Percentiles rank a stretch among this genome's conserved stretches.
phyloP scores from a whole-genome alignment of 257 asterid species.

The Marsdenia floribunda region DNA sequence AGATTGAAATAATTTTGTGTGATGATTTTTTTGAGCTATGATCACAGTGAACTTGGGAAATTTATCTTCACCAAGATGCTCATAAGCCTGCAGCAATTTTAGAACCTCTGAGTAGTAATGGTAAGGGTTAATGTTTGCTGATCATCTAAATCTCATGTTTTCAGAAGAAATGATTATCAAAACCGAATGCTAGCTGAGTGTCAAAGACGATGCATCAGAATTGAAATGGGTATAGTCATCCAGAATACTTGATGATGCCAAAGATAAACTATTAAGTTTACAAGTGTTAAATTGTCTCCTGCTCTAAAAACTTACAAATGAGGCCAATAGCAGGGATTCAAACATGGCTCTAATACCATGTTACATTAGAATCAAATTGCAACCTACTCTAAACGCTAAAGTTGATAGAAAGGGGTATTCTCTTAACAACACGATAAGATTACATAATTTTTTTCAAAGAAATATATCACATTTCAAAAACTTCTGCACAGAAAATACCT shows the following conservation, averaged over 20 bases:
- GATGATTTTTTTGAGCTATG: conserved; percentile 89
- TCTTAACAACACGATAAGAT: background rate
- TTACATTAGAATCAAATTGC: too few species aligned
- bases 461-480: background rate
- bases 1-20: conserved; percentile 73
- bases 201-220: background rate
- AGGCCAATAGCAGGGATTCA: too few species aligned
- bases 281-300: too few species aligned
- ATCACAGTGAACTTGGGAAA: conserved; percentile 80
- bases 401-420: too few species aligned
- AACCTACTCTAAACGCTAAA: too few species aligned
- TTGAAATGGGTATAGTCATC: background rate
- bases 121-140: background rate
- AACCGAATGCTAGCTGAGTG: background rate
- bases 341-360: too few species aligned
- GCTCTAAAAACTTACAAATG: too few species aligned
- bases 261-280: background rate
- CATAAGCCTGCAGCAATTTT: conserved; percentile 52
- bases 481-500: conserved; percentile 43
- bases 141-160: background rate
- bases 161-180: background rate
- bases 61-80: conserved; percentile 69
- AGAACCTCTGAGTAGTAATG: background rate
- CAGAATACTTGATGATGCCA: background rate
- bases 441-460: background rate